Percentiles rank a stretch among this genome's conserved stretches.
phyloP scores from a whole-genome alignment of 164 flowering plant genomes.

The Umbilicus rupestris region DNA sequence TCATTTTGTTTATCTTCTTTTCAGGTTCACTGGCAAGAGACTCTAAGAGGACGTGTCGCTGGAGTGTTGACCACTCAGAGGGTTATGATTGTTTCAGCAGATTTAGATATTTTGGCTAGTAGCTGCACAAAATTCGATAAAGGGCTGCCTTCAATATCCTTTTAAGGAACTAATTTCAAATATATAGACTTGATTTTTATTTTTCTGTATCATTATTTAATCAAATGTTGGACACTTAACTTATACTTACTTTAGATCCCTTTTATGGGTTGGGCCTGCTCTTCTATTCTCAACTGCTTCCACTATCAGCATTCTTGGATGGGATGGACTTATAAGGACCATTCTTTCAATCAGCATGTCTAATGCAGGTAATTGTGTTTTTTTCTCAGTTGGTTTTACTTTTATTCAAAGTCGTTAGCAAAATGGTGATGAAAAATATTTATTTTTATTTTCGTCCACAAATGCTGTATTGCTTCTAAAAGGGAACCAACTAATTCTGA shows the following conservation, averaged over 20 bases:
- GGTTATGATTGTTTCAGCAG: conserved; percentile 81
- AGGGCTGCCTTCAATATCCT: conserved; percentile 99
- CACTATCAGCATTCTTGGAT: conserved; percentile 75
- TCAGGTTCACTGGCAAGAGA: conserved; percentile 98
- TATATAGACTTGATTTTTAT: not conserved
- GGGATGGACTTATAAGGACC: conserved; percentile 95
- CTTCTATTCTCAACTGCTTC: conserved; percentile 91
- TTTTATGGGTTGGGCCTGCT: conserved; percentile 97
- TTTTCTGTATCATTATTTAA: not conserved
- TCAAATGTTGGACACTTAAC: conserved; percentile 33
- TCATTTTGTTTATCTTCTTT: not conserved
- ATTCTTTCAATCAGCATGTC: conserved; percentile 82
- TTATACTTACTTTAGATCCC: conserved; percentile 73
- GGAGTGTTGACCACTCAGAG: conserved; percentile 85
- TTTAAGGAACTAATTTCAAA: not conserved
- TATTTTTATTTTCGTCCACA: not conserved
- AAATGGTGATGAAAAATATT: not conserved
- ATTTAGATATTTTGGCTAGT: conserved; percentile 70
- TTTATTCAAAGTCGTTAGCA: not conserved
- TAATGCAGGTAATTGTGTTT: conserved; percentile 45
- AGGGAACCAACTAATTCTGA: conserved; percentile 9
- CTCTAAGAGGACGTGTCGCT: conserved; percentile 87
- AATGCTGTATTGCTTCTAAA: conserved; percentile 8
- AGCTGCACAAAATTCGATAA: conserved; percentile 71
- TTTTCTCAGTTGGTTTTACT: not conserved